These are phyloP conservation scores for Cytospora schulzeri DNA, from an alignment of 2,329 filamentous ascomycete species.

Conservation along the genomic window DNA sequence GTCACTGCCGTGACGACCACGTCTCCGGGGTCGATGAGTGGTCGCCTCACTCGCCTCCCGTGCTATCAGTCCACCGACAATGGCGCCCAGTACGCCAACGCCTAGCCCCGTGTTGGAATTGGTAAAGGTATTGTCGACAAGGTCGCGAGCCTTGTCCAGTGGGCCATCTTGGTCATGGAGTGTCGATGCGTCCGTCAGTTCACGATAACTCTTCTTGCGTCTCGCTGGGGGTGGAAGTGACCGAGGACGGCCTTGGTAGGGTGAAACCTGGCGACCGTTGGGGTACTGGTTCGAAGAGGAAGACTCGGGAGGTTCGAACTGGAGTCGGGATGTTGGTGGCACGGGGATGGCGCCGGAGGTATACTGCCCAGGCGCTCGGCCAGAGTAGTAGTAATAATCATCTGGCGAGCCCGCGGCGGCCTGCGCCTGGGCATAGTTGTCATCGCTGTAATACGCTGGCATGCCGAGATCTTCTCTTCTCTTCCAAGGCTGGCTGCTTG, in stretches of 20 bases:
- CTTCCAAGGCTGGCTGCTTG: no score
- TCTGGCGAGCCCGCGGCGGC: not conserved
- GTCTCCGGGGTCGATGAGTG: conserved; percentile 27
- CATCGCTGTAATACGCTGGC: conserved; percentile 7
- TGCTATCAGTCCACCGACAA: conserved; percentile 57
- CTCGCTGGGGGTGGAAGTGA: conserved; percentile 28
- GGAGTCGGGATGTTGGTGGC: conserved; percentile 11
- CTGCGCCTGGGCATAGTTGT: not conserved
- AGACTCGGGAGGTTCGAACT: conserved; percentile 41
- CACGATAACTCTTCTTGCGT: conserved; percentile 26
- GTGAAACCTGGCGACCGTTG: conserved; percentile 9
- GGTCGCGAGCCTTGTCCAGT: conserved; percentile 43
- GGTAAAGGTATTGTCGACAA: conserved; percentile 51
- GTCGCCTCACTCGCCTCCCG: conserved; percentile 48
- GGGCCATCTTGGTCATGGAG: conserved; percentile 37
- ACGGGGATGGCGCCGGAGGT: conserved; percentile 1
- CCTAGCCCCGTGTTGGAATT: conserved; percentile 52
- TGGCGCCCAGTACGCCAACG: conserved; percentile 54
- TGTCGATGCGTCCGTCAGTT: conserved; percentile 31
- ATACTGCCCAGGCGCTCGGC: conserved; percentile 1
- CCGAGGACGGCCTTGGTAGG: conserved; percentile 24
- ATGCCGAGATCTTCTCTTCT: not conserved
- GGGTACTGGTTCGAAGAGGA: conserved; percentile 15
- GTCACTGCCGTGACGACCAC: conserved; percentile 28
- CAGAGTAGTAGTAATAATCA: not conserved